Evolutionary conservation across 2,329 filamentous ascomycete genomes (phyloP), one percentile per base, ranked within the genome.

Genomic region (Aspergillus proliferans): DNA sequence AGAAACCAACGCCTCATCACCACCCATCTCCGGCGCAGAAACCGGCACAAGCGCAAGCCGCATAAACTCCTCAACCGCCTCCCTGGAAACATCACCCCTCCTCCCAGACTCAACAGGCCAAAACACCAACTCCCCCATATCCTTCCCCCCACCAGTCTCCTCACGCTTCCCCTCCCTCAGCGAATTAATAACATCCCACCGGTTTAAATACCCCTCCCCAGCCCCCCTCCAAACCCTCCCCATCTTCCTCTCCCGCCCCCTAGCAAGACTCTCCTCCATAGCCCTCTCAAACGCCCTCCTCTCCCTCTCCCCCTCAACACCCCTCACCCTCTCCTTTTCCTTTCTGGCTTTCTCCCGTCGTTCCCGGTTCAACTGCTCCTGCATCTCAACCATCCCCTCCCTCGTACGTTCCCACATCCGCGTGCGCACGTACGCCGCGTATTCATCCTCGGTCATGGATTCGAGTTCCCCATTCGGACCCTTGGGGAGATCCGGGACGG

Each of bases 361-460:
- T 65, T 77, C 76, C 60, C 75, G 77, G 56, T 83, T 78, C 47
- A 81, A 74, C 41, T 79, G 73, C 48, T 83, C 83, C 49, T 85
- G 79, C 68, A 93, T 89, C 60, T 93, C 87, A 0, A 92, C 67
- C 46, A 94, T 73, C 19, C 92, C 87, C 56, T 92, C 85, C 63
- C 95, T 84, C 47, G 87, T 94, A 72, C 88, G 90, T 76, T 96
- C 91, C 86, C 90, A 98, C 93, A 98, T 97, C 70, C 84, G 85
- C 46, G 80, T 79, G 15, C 92, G 83, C 36, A 98, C 92, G 66
- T 91, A 86, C 2, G 83, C 76, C 0, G 88, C 87, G 66, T 97
- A 98, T 67, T 96, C 87, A 24, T 97, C 91, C 58, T 97, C 93
- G 7, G 78, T 84, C 92, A 97, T 97, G 54, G 78, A 79, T 68